phyloP scores from a whole-genome alignment of 179 eudicot species.

The Actinidia chinensis region DNA sequence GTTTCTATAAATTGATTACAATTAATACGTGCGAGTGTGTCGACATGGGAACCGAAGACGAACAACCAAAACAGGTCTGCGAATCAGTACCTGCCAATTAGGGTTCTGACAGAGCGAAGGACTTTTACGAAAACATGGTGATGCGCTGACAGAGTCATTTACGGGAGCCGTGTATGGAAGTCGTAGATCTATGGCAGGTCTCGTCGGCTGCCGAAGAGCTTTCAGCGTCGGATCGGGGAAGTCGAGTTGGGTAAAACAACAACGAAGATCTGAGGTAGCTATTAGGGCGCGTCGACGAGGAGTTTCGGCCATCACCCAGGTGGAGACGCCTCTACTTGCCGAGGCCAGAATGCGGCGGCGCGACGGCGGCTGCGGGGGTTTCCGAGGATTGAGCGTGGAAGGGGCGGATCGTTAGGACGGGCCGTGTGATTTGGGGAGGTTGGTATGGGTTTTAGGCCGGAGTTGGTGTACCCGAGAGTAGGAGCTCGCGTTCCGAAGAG shows the following conservation, averaged over 20 bases:
- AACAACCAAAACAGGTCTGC: conserved; percentile 38
- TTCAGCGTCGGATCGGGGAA: conserved; percentile 42
- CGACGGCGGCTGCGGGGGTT: conserved; percentile 4
- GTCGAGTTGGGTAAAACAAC: conserved; percentile 13
- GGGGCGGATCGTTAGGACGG: conserved; percentile 75
- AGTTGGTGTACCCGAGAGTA: conserved; percentile 40
- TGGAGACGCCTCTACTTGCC: conserved; percentile 10
- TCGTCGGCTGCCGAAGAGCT: conserved; percentile 48
- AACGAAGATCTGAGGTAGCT: conserved; percentile 52
- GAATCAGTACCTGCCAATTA: conserved; percentile 48
- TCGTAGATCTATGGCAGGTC: neutral
- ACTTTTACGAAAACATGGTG: conserved; percentile 63
- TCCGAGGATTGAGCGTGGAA: conserved; percentile 76
- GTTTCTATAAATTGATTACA: too few relatives aligned
- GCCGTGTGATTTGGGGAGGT: conserved; percentile 34
- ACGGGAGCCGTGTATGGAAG: conserved; percentile 18
- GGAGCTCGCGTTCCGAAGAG: conserved; percentile 30
- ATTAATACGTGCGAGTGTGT: too few relatives aligned
- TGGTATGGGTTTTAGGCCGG: neutral
- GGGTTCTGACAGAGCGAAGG: conserved; percentile 58
- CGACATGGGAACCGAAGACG: too few relatives aligned
- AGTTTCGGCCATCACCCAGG: neutral
- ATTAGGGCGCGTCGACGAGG: conserved; percentile 55
- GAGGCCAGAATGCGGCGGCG: conserved; percentile 18
- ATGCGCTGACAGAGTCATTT: conserved; percentile 31